Conservation (phyloP, 352 stramenopile species). For the Phytophthora podocarpi region DNA sequence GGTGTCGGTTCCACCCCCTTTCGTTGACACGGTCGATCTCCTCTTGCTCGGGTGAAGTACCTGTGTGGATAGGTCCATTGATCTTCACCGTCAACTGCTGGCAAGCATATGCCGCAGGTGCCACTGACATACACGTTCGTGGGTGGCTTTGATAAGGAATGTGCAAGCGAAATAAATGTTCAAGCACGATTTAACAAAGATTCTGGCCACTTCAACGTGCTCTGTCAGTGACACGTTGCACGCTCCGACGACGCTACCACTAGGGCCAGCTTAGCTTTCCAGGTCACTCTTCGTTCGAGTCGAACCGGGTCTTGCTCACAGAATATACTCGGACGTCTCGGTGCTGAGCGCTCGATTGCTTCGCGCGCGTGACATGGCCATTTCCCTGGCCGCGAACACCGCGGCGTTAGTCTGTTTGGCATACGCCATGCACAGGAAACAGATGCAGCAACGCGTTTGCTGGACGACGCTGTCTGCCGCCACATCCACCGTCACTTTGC, state of each 20-base stretch:
- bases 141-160: no score
- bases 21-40: no score
- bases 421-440: constrained; percentile 42
- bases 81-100: no score
- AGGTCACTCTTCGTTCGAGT: constrained; percentile 9
- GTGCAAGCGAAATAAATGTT: no score
- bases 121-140: no score
- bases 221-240: no score
- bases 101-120: no score
- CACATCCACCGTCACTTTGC: constrained; percentile 45
- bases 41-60: no score
- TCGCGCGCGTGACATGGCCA: constrained; percentile 22
- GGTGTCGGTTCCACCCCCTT: background rate
- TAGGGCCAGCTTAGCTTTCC: background rate
- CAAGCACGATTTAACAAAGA: no score
- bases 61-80: no score
- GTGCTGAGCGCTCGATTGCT: constrained; percentile 31
- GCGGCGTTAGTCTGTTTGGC: constrained; percentile 37
- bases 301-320: constrained; percentile 19
- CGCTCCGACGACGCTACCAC: background rate
- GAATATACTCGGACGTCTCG: constrained; percentile 28
- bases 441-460: constrained; percentile 40
- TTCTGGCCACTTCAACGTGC: constrained; percentile 19
- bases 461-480: constrained; percentile 28
- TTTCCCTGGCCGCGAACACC: constrained; percentile 39